These are phyloP conservation scores for Sequoiadendron giganteum DNA, from an alignment of 75 land plant genomes.

Conservation along the genomic window DNA sequence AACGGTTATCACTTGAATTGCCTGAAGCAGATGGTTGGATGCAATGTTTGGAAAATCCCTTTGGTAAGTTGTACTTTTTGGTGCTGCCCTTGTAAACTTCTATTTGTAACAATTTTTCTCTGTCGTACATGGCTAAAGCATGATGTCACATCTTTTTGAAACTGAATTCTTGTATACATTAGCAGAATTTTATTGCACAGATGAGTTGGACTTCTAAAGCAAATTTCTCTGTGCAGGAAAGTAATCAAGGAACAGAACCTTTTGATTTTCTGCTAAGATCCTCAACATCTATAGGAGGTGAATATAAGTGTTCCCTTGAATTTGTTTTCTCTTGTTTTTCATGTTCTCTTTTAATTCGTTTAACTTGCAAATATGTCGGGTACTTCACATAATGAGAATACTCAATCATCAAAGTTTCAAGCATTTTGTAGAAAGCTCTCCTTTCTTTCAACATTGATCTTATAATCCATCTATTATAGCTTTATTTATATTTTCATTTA, in stretches of 20 bases:
- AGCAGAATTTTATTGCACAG: not conserved
- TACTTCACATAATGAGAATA: not conserved
- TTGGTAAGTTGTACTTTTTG: constrained; percentile 19
- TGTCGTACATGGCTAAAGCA: not conserved
- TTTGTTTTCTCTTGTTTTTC: not conserved
- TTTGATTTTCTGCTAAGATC: constrained; percentile 21
- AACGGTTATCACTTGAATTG: constrained; percentile 31
- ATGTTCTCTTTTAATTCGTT: not conserved
- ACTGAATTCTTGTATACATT: no score
- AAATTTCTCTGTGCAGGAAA: constrained; percentile 29
- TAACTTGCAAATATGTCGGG: not conserved
- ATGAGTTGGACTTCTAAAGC: not conserved
- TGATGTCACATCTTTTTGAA: not conserved
- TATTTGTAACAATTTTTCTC: not conserved
- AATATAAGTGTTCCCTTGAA: not conserved
- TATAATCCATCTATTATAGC: not conserved
- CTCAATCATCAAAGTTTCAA: not conserved
- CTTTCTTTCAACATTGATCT: not conserved
- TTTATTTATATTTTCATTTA: not conserved
- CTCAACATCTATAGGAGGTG: constrained; percentile 40
- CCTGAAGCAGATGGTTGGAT: constrained; percentile 20
- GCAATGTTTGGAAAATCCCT: constrained; percentile 31
- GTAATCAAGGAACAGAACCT: constrained; percentile 23
- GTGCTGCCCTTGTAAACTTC: not conserved
- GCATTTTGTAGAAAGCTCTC: not conserved